Evolutionary conservation across 2,329 filamentous ascomycete species (phyloP).

Genomic region (Orbilia quercus): DNA sequence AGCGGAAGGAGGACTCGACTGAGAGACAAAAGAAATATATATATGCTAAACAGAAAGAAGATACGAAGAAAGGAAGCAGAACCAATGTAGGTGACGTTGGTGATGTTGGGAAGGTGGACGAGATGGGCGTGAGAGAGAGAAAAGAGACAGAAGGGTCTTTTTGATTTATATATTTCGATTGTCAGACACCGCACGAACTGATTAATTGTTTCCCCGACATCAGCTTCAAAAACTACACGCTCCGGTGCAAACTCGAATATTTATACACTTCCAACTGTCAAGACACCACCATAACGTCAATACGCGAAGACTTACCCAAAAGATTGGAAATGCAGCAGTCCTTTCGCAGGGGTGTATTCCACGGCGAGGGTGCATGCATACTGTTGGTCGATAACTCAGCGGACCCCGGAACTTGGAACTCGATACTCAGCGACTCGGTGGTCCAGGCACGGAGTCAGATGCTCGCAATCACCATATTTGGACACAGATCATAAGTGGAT

Average conservation of each 20-base stretch:
- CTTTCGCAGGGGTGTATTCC: background rate
- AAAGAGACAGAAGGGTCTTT: too few relatives aligned
- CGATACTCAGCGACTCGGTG: background rate
- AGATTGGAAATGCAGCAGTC: background rate
- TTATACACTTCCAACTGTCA: background rate
- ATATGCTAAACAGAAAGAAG: slow-evolving; percentile 71
- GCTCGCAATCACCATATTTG: background rate
- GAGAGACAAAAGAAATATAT: background rate
- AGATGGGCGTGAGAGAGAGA: too few relatives aligned
- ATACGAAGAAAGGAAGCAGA: background rate
- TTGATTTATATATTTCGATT: too few relatives aligned
- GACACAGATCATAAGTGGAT: background rate
- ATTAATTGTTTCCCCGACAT: background rate
- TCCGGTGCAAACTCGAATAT: background rate
- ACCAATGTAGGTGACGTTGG: too few relatives aligned
- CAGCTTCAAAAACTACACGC: background rate
- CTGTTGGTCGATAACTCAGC: background rate
- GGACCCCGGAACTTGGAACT: background rate
- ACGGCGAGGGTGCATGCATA: slow-evolving; percentile 1
- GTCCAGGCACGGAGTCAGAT: slow-evolving; percentile 12
- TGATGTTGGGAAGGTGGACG: too few relatives aligned
- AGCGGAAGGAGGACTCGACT: background rate
- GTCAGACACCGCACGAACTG: background rate
- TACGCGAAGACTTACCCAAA: background rate
- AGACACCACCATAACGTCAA: background rate